Evolutionary conservation across 106 monocot genomes (phyloP).

Genomic region (Xerophyta viscosa): DNA sequence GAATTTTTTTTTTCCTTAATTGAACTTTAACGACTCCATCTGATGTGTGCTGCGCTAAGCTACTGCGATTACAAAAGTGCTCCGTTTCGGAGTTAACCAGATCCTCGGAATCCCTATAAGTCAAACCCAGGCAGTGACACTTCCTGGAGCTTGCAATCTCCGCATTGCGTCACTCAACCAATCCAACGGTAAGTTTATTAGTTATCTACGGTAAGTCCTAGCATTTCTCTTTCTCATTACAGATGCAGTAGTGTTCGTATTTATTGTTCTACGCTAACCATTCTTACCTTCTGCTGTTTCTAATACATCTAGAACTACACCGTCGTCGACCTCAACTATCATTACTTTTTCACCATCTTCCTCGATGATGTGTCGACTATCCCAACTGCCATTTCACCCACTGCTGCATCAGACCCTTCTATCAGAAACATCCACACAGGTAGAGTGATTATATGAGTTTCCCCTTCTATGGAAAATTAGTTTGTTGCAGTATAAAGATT

Average conservation of each 20-base stretch:
- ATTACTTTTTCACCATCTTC: background rate
- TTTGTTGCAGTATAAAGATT: too few relatives aligned
- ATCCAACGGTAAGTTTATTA: background rate
- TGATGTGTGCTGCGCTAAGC: background rate
- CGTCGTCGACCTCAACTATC: too few relatives aligned
- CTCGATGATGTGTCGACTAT: background rate
- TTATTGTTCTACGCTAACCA: too few relatives aligned
- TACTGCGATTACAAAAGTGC: background rate
- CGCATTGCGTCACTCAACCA: background rate
- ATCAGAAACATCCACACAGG: background rate
- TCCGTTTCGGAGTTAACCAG: background rate
- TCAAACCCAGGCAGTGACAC: background rate
- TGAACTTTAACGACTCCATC: background rate
- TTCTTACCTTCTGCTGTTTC: too few relatives aligned
- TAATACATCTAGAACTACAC: too few relatives aligned
- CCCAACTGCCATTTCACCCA: conserved; percentile 4
- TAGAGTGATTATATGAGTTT: background rate
- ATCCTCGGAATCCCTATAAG: background rate
- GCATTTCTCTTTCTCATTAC: background rate
- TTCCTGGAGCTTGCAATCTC: background rate
- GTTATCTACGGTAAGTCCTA: too few relatives aligned
- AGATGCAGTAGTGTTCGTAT: background rate
- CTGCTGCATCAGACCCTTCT: conserved; percentile 2
- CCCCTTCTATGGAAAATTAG: too few relatives aligned
- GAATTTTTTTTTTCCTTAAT: too few relatives aligned